Base-by-base conservation (phyloP, 2,329 filamentous ascomycete genomes). In the Epichloe brachyelytri region DNA sequence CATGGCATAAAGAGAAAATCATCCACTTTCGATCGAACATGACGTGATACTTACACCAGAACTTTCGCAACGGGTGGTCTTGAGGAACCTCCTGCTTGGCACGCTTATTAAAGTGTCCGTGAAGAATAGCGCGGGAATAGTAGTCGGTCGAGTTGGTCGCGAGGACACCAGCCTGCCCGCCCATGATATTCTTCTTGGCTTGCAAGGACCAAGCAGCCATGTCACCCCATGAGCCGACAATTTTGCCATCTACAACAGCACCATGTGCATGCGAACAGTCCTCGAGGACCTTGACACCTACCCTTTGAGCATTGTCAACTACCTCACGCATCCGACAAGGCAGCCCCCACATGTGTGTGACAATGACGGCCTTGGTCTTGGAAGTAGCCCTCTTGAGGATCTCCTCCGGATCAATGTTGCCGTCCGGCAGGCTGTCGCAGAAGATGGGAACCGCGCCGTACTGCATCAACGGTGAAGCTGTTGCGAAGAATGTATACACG, bases 301-400 rank as follows among this genome's bases (percentile, higher is more conserved):
- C 6, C 22, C 22, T 26, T 2, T 26, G 22, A 26, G 22, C 22
- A 26, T 26, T 26, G 7, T 41, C 43, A 7, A 50, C 17, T 20
- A 53, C 50, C 5, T 41, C 37, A 5, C 26, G 38, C 51, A 53
- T 53, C 36, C 30, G 19, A 38, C 51, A 53, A 5, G 51, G 51
- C 10, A 50, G 43, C 2, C 51, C 51, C 51, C 51, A 53, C 44
- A 53, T 50, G 44, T 53, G 51, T 6, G 51, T 53, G 38, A 53
- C 48, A 5, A 53, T 45, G 43, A 53, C 45, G 19, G 51, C 51
- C 38, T 37, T 47, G 22, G 51, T 53, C 20, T 40, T 43, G 8
- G 48, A 14, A 0, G 46, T 49, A n/a, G 15, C 20, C 4, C 41
- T 40, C n/a, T 15, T n/a, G 5, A 34, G 17, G 11, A 50, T 52